Percentiles rank a stretch among this genome's conserved stretches.
These are phyloP conservation scores for Haematococcus sp. DNA, from an alignment of 139 green algal genomes.

Conservation along the genomic window DNA sequence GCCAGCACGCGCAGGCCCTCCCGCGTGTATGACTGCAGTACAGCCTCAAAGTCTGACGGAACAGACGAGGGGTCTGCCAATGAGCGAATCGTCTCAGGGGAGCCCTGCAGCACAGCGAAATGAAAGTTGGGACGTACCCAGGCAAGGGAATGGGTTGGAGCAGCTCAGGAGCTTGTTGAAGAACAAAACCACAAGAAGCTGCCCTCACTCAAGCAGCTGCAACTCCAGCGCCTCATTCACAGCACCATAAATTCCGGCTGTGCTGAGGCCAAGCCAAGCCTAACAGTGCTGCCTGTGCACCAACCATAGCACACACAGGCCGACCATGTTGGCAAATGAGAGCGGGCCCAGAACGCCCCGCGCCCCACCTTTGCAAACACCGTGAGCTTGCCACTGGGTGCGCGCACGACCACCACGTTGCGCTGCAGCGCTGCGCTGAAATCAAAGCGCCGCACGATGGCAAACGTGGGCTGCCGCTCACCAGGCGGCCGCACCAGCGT, in stretches of 20 bases:
- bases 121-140: not conserved
- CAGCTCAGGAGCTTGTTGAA: not conserved
- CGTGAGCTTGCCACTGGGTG: slow-evolving; percentile 25
- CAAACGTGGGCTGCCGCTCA: slow-evolving; percentile 8
- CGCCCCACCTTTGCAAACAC: not conserved
- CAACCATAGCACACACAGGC: too few species aligned
- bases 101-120: slow-evolving; percentile 46
- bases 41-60: slow-evolving; percentile 55
- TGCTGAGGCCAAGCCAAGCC: too few species aligned
- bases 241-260: too few species aligned
- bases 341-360: too few species aligned
- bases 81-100: slow-evolving; percentile 52
- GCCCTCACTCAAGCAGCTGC: not conserved
- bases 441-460: slow-evolving; percentile 60
- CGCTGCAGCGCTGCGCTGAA: slow-evolving; percentile 59
- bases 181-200: not conserved
- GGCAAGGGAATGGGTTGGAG: not conserved
- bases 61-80: slow-evolving; percentile 40
- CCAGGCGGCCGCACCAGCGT: slow-evolving; percentile 45
- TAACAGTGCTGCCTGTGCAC: too few species aligned
- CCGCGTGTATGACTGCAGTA: slow-evolving; percentile 54
- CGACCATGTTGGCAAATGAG: too few species aligned
- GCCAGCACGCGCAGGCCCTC: slow-evolving; percentile 61
- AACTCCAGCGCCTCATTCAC: not conserved
- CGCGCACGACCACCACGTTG: slow-evolving; percentile 60